Base-by-base conservation (phyloP, 495 filamentous ascomycete species). In the Aspergillus baeticus region DNA sequence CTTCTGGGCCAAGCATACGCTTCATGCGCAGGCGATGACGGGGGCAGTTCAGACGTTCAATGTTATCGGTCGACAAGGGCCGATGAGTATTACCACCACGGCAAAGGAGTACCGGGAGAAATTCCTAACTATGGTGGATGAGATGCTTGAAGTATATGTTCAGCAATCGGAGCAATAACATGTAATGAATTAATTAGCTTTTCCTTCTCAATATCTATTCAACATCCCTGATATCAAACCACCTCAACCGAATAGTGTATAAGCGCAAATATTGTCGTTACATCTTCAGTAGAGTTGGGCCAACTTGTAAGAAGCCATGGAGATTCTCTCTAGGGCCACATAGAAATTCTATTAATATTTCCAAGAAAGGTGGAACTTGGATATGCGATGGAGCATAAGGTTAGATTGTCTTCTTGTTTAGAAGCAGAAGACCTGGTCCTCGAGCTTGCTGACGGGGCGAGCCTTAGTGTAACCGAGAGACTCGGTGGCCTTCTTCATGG, bases 341-440 rank as follows among this genome's bases (percentile, higher is more conserved):
- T 36, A 8, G 4, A 3, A 13, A 14, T 10, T 11, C 20, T 23
- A 23, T 50, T 15, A 23, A 37, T 36, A 50, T 31, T 35, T 11
- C 17, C 15, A 20, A 41, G n/a, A 45, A 6, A 22, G 18, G 18
- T 23, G 21, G 41, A 22, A 14, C 3, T 22, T 3, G 14, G n/a
- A 6, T 34, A 38, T 38, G 33, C 47, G 26, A 29, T 29, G 26
- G 26, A 57, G 33, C 37, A n/a, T 36, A 13, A 48, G 44, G n/a
- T 21, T 41, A 37, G 20, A 18, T 22, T 17, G 11, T 21, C n/a
- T 14, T 18, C 37, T 39, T 38, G 38, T 31, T 61, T 90, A 96
- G 80, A 98, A 97, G 72, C 91, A 93, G 81, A 98, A 98, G 63
- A 98, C 91, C 73, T 97, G 93, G 72, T 98, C 93, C 69, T 90